Conservation (phyloP, 306 rosid species). For the Sicyos edulis region DNA sequence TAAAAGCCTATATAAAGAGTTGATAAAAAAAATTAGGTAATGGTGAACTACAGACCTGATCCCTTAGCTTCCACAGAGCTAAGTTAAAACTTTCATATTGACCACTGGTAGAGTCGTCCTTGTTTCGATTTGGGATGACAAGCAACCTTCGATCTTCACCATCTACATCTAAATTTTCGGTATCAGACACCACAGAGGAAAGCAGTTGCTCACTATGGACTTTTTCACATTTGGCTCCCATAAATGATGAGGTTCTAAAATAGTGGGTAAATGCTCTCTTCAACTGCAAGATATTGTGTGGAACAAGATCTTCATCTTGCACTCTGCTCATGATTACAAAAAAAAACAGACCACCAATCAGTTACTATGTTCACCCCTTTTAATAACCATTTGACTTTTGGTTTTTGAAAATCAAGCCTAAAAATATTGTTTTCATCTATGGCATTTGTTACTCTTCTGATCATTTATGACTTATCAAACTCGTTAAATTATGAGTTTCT, state of each 20-base stretch:
- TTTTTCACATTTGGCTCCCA: constrained; percentile 23
- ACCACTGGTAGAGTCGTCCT: constrained; percentile 47
- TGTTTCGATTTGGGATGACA: constrained; percentile 51
- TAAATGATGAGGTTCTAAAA: constrained; percentile 45
- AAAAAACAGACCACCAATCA: constrained; percentile 17
- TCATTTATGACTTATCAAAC: background rate
- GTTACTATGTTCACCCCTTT: background rate
- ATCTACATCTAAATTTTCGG: constrained; percentile 23
- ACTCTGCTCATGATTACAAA: constrained; percentile 35
- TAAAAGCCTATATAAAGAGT: background rate
- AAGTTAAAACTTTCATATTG: constrained; percentile 53
- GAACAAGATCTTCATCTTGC: constrained; percentile 48
- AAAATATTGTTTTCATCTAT: background rate
- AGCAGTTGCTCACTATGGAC: constrained; percentile 4
- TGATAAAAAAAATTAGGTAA: background rate
- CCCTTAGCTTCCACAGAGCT: constrained; percentile 66
- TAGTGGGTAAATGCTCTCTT: constrained; percentile 49
- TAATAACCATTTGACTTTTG: too few species aligned
- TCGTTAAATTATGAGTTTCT: background rate
- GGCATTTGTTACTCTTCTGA: too few species aligned
- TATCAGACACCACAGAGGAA: constrained; percentile 5
- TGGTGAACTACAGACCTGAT: constrained; percentile 47
- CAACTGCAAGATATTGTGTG: constrained; percentile 37
- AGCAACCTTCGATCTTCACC: constrained; percentile 32
- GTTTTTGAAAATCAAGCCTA: too few species aligned